Evolutionary conservation across 805 yeast species (phyloP).

Genomic region (Metschnikowia matae): DNA sequence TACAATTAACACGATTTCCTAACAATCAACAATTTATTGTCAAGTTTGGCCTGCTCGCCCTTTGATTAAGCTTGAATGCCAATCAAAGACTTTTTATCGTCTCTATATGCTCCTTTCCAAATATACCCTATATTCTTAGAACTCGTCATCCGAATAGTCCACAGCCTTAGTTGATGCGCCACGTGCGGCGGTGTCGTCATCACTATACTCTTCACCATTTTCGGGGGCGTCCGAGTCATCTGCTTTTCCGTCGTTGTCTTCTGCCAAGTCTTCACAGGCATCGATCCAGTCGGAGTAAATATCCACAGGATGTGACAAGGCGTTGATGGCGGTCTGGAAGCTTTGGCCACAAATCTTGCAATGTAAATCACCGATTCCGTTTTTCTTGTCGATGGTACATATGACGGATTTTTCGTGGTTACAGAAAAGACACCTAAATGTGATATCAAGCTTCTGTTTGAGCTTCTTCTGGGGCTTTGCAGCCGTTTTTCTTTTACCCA

Average conservation of each 20-base stretch:
- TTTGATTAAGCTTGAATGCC: neutral
- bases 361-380: conserved; percentile 74
- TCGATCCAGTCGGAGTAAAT: conserved; percentile 97
- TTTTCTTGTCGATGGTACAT: conserved; percentile 82
- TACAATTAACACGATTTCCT: neutral
- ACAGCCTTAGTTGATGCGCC: conserved; percentile 13
- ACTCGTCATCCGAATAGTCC: conserved; percentile 31
- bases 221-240: conserved; percentile 23
- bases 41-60: no score
- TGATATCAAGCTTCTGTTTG: conserved; percentile 73
- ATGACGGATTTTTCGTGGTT: conserved; percentile 91
- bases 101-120: neutral
- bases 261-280: conserved; percentile 87
- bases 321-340: conserved; percentile 84
- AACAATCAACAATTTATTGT: neutral
- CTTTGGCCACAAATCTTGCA: conserved; percentile 94
- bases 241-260: conserved; percentile 43
- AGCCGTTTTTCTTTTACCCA: conserved; percentile 76
- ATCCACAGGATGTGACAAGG: conserved; percentile 86
- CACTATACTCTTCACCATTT: conserved; percentile 31
- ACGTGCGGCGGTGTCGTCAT: conserved; percentile 23
- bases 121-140: conserved; percentile 6
- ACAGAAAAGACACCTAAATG: conserved; percentile 89
- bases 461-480: conserved; percentile 77
- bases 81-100: neutral